Percentiles rank a stretch among this genome's conserved stretches.
These are phyloP conservation scores for Pelargonium citronellum DNA, from an alignment of 441 rosid genomes.

Conservation along the genomic window DNA sequence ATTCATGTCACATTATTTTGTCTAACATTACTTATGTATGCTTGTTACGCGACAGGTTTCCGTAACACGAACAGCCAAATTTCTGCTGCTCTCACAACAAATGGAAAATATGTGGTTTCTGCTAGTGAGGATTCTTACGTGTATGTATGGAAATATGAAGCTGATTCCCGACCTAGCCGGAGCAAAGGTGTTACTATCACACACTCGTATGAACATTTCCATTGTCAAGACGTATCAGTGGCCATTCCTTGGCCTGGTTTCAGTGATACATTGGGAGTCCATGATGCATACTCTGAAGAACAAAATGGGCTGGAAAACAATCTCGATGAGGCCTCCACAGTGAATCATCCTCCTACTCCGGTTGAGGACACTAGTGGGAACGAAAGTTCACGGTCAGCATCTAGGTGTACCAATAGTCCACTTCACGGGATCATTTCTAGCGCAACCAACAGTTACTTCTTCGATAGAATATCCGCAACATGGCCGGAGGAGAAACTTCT, in stretches of 20 bases:
- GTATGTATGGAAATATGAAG: constrained; percentile 86
- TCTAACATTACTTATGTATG: not conserved
- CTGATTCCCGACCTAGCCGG: constrained; percentile 67
- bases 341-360: constrained; percentile 85
- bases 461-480: constrained; percentile 80
- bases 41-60: constrained; percentile 55
- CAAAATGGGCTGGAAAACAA: constrained; percentile 37
- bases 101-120: constrained; percentile 75
- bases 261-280: constrained; percentile 41
- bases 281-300: constrained; percentile 31
- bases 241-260: constrained; percentile 95
- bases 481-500: constrained; percentile 90
- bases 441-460: constrained; percentile 76
- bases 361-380: constrained; percentile 47
- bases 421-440: constrained; percentile 75
- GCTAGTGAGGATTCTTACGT: constrained; percentile 96
- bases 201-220: constrained; percentile 74
- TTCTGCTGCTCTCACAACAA: constrained; percentile 67
- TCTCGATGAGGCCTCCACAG: constrained; percentile 50
- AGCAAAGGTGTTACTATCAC: constrained; percentile 65
- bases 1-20: too few relatives aligned
- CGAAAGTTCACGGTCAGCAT: constrained; percentile 37
- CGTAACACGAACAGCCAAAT: constrained; percentile 89
- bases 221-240: constrained; percentile 79
- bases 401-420: constrained; percentile 53